A percentile compares a stretch with the other conserved stretches of the same genome.
phyloP scores from a whole-genome alignment of 2,329 filamentous ascomycete species.

The Microdochium nivale region DNA sequence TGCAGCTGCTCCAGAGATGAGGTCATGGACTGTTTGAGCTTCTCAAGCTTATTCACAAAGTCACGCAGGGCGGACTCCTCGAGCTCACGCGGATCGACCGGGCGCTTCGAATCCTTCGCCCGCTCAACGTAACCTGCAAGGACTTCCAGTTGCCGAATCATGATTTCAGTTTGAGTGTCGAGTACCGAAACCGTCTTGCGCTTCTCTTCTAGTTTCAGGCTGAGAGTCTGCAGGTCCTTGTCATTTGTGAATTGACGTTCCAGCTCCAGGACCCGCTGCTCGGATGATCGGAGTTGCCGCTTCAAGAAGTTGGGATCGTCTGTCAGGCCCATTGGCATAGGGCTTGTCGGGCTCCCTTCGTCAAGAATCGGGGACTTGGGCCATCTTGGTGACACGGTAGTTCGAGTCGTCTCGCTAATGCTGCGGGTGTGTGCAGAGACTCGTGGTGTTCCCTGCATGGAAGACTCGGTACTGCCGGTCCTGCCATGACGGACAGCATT shows the following conservation, averaged over 20 bases:
- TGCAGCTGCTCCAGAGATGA: conserved; percentile 51
- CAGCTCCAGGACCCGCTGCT: conserved; percentile 79
- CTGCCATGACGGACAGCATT: conserved; percentile 91
- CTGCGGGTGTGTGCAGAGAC: conserved; percentile 48
- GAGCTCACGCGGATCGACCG: conserved; percentile 71
- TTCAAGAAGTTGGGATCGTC: conserved; percentile 62
- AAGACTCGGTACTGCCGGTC: conserved; percentile 67
- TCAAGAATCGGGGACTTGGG: conserved; percentile 58
- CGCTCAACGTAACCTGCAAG: conserved; percentile 81
- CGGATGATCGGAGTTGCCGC: conserved; percentile 70
- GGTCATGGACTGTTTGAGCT: conserved; percentile 51
- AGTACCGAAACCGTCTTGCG: conserved; percentile 90
- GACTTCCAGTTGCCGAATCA: conserved; percentile 84
- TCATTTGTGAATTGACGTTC: conserved; percentile 65
- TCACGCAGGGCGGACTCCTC: conserved; percentile 90
- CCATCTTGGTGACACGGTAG: conserved; percentile 59
- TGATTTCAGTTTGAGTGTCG: conserved; percentile 91
- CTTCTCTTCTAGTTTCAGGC: conserved; percentile 85
- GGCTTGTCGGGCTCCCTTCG: conserved; percentile 61
- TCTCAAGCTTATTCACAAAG: conserved; percentile 67
- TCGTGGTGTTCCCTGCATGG: conserved; percentile 23
- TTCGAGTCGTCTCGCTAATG: conserved; percentile 58
- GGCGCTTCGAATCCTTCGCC: conserved; percentile 73
- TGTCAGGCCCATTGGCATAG: conserved; percentile 49
- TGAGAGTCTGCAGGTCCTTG: conserved; percentile 64